Conservation (phyloP, 2,329 filamentous ascomycete species). For the Sphaerulina vaccinii region DNA sequence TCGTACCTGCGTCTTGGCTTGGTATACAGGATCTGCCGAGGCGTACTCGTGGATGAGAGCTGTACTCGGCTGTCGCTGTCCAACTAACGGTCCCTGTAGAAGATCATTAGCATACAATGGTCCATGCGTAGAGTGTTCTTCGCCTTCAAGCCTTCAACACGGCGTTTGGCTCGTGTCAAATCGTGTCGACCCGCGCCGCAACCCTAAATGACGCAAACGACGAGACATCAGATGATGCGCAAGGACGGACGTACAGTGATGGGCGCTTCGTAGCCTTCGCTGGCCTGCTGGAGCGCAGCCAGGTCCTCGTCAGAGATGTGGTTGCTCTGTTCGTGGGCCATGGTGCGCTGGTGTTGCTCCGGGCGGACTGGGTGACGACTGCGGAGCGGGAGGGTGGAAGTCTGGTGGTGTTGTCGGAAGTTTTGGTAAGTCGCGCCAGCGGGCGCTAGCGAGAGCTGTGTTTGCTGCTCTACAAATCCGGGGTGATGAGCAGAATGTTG, state of each 20-base stretch:
- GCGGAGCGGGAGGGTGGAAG: slow-evolving; percentile 24
- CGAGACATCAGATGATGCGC: slow-evolving; percentile 14
- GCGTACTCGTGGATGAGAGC: slow-evolving; percentile 83
- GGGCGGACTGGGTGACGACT: slow-evolving; percentile 26
- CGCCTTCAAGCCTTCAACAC: slow-evolving; percentile 7
- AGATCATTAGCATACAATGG: slow-evolving; percentile 22
- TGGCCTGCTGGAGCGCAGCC: slow-evolving; percentile 61
- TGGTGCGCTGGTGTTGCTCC: slow-evolving; percentile 30
- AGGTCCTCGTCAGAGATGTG: slow-evolving; percentile 52
- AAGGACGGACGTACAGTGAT: slow-evolving; percentile 49
- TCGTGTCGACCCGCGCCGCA: slow-evolving; percentile 26
- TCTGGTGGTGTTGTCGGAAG: slow-evolving; percentile 25
- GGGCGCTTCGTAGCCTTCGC: slow-evolving; percentile 60
- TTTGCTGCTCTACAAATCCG: slow-evolving; percentile 20
- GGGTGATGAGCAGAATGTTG: slow-evolving; percentile 23
- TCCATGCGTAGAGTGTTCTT: slow-evolving; percentile 27
- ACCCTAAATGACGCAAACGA: slow-evolving; percentile 23
- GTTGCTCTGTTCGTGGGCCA: slow-evolving; percentile 37
- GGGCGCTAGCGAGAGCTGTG: slow-evolving; percentile 28
- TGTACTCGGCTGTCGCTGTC: slow-evolving; percentile 72
- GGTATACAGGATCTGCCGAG: slow-evolving; percentile 78
- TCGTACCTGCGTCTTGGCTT: slow-evolving; percentile 81
- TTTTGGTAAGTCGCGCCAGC: slow-evolving; percentile 26
- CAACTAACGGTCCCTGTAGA: slow-evolving; percentile 75
- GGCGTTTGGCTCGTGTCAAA: slow-evolving; percentile 7